Conservation (phyloP, 1,284 basidiomycete genomes). For the Moesziomyces sp. region DNA sequence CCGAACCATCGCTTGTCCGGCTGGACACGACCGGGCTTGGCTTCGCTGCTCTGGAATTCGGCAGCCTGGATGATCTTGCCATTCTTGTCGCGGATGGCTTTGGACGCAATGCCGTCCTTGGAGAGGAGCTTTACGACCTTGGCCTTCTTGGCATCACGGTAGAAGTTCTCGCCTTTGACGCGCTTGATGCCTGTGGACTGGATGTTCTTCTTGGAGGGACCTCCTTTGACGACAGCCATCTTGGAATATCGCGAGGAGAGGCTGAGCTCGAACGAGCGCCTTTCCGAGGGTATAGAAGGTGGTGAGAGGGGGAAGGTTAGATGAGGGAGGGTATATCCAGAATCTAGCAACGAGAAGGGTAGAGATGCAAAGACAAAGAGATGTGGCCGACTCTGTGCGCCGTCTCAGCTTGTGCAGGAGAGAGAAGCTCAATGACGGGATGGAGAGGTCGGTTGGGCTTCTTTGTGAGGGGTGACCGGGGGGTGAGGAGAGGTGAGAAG, state of each 20-base stretch:
- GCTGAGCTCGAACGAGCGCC: slow-evolving; percentile 6
- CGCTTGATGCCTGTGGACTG: slow-evolving; percentile 55
- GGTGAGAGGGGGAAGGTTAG: background rate
- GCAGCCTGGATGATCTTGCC: slow-evolving; percentile 64
- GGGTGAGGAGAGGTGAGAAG: background rate
- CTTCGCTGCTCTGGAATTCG: slow-evolving; percentile 66
- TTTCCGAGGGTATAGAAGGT: slow-evolving; percentile 21
- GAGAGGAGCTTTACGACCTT: slow-evolving; percentile 66
- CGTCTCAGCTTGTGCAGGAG: background rate
- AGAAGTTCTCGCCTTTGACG: slow-evolving; percentile 66
- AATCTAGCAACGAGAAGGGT: background rate
- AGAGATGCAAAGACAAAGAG: background rate
- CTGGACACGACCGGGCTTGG: slow-evolving; percentile 66
- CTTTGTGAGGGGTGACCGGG: background rate
- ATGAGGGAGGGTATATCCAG: slow-evolving; percentile 5
- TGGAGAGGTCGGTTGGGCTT: background rate
- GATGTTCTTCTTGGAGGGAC: slow-evolving; percentile 49
- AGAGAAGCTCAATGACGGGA: background rate
- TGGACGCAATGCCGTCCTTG: slow-evolving; percentile 62
- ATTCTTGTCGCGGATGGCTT: slow-evolving; percentile 63
- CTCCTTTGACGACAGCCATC: slow-evolving; percentile 58
- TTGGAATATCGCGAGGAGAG: slow-evolving; percentile 5
- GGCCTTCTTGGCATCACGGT: slow-evolving; percentile 66
- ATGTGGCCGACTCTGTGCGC: background rate
- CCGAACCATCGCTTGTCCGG: slow-evolving; percentile 70